Percentiles rank a stretch among this genome's conserved stretches.
These are phyloP conservation scores for Teratosphaeria epicoccoides DNA, from an alignment of 2,329 filamentous ascomycete genomes.

Conservation along the genomic window DNA sequence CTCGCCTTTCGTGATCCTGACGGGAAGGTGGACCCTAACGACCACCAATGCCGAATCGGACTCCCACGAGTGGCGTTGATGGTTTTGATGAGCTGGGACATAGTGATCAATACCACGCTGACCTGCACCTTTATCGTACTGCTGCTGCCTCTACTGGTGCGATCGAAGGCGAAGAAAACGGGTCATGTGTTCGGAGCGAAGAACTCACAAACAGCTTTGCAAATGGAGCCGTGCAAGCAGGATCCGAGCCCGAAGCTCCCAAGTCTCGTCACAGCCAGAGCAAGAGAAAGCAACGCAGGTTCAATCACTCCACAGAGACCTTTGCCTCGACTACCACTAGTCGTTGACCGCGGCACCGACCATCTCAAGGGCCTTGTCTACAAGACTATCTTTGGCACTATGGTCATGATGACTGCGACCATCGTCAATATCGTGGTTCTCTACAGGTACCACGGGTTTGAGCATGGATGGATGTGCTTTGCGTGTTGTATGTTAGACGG, in stretches of 20 bases:
- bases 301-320: not conserved
- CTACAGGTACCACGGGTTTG: conserved; percentile 21
- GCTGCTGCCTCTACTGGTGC: conserved; percentile 16
- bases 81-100: conserved; percentile 29
- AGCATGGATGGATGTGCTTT: conserved; percentile 33
- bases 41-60: conserved; percentile 31
- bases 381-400: conserved; percentile 29
- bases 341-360: conserved; percentile 14
- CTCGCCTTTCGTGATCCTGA: conserved; percentile 21
- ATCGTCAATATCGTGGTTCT: conserved; percentile 28
- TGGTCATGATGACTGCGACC: conserved; percentile 30
- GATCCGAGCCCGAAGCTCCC: not conserved
- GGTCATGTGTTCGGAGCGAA: not conserved
- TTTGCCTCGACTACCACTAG: not conserved
- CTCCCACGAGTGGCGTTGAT: conserved; percentile 27
- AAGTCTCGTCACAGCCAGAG: not conserved
- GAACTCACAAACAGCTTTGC: not conserved
- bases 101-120: conserved; percentile 30
- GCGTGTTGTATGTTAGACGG: conserved; percentile 32
- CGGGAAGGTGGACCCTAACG: conserved; percentile 19
- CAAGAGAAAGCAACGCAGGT: not conserved
- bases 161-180: conserved; percentile 6
- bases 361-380: conserved; percentile 31
- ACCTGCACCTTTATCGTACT: conserved; percentile 30
- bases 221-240: not conserved